Base-by-base conservation (phyloP, 164 flowering plant species). In the Cinnamomum chago region DNA sequence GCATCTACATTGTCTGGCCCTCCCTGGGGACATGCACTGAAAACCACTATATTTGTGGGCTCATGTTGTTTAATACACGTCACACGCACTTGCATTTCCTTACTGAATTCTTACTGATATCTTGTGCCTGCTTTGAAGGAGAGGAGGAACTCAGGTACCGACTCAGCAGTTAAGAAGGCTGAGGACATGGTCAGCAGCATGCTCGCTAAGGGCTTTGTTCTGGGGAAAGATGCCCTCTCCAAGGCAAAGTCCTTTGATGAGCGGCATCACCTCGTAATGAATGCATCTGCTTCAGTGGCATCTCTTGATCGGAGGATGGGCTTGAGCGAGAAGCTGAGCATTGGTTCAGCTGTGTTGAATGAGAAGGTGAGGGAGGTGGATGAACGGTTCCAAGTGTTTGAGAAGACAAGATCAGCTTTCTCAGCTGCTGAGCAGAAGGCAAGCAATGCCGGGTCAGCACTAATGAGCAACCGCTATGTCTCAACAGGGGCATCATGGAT, bases 221-320 rank as follows among this genome's bases (percentile, higher is more conserved):
- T 93, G 81, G 97, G 98, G 50, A 91, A 91, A 77, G 98, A 92
- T 77, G 92, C 98, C 11, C 77, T 93, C 62, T 82, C 76, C 81
- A 90, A 86, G 80, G 95, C 98, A 67, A 90, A 86, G 76, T 50
- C 84, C 11, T 85, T 93, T 24, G 96, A 93, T 66, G 94, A 90
- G 67, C 79, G 76, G 76, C 91, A 80, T 73, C 86, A 89, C 22
- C 76, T 89, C 70, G 82, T 78, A 25, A 85, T 94, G 18, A 90
- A 81, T 75, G 93, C 95, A 62, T 83, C 97, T 52, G 89, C 90
- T 5, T 85, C 88, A 5, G 92, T 89, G 30, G 89, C 86, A 7
- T 84, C 92, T 27, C 73, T 93, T 27, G 91, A 90, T 73, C 76
- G 66, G 11, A 90, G 77, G 79, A 85, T 90, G 3, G 95, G 95